Evolutionary conservation across 2,329 filamentous ascomycete genomes (phyloP), one percentile per base, ranked within the genome.

Genomic region (Ophiocordyceps robertsii): DNA sequence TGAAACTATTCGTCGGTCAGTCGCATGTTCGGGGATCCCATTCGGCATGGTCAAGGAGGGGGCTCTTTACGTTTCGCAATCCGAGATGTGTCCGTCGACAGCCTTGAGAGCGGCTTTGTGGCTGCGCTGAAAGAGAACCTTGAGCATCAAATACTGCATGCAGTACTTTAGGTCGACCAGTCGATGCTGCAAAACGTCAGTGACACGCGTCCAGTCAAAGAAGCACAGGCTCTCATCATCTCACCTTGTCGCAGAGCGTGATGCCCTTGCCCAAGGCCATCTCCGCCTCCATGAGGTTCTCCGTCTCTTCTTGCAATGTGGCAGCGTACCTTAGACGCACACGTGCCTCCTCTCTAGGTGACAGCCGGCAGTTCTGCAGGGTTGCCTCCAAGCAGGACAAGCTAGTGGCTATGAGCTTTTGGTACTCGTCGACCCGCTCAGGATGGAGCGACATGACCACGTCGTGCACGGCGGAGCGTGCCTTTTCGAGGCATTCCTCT

Each of bases 241-340:
- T 48, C 59, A 77, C 75, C 62, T 80, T 77, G 46, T 82, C 79
- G 51, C 80, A 84, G 2, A 84, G 64, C 2, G 75, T 72, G 43
- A 84, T 79, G 7, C 82, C 82, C 59, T 84, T 85, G 35, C 74
- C 80, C 44, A 90, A 60, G 4, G 79, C 69, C 12, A 78, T 82
- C 58, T 89, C 84, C 1, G 82, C 80, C 51, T 85, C 78, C 64
- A 77, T 78, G 11, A 78, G 65, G 48, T 88, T 88, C 30, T 84
- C 80, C 2, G 84, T 89, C 61, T 90, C 84, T 48, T 86, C 79
- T 32, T 78, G 72, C 21, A 90, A 60, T 7, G 89, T 64, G 30
- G 73, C 77, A 2, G 83, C 83, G 59, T 88, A 87, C 52, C 81
- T 72, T 36, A 89, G 60, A 27, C 81, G 73, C 41, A 87, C 64